Base-by-base conservation (phyloP, 148 eudicot species). In the Cornus suecica region DNA sequence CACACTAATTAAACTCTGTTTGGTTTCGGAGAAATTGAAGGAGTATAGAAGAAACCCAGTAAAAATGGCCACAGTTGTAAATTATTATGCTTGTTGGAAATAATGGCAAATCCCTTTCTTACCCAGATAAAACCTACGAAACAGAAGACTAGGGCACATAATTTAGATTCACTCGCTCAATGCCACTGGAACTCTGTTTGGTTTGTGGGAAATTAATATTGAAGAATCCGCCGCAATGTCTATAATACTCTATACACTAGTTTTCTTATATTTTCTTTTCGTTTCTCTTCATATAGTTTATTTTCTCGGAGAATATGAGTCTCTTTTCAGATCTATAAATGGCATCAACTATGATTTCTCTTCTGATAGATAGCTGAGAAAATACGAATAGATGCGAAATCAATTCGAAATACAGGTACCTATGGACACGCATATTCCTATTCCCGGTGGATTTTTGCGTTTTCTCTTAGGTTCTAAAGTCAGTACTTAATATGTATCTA, bases 381-480 rank as follows among this genome's bases (percentile, higher is more conserved):
- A 66, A 60, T 58, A 56, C 52, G 69, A 72, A 75, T 4, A 8
- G 70, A 81, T 81, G 83, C 83, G 8, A 81, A 72, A 81, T 72
- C 10, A 75, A 76, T 10, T 52, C 5, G 6, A 15, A 28, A n/a
- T 20, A 10, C 16, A n/a, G 66, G 77, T 25, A 61, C 77, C 61
- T 81, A 60, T 81, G 83, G 83, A 81, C 83, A 72, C 72, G 80
- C 80, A 72, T 69, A 18, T 72, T 78, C 70, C 26, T 2, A 30
- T 27, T 61, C 5, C 11, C 69, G 5, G 56, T 81, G 80, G 80
- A 66, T 76, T 68, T 68, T 60, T 71, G 73, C 80, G 65, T 76
- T 81, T 81, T 81, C 83, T 81, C 83, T 80, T 81, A 81, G 77
- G 76, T 76, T 76, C 69, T 51, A 81, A 74, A 81, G n/a, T 56